Evolutionary conservation across 768 basidiomycete species (phyloP), one percentile per base, ranked within the genome.

Genomic region (Kwoniella sp.): DNA sequence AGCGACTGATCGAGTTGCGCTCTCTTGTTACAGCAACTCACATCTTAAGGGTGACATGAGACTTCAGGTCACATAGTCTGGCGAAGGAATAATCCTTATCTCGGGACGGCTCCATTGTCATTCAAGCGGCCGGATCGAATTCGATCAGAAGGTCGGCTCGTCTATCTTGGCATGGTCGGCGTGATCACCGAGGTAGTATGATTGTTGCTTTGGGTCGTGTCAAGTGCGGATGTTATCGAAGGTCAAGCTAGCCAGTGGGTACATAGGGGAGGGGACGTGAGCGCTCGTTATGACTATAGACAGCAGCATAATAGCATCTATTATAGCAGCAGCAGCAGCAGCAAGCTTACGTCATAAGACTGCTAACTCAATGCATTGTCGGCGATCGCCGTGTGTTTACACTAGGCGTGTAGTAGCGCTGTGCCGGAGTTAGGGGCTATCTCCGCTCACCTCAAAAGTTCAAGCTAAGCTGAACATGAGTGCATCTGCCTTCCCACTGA

Each of bases 21-120:
- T 30, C 3, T 8, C n/a, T 33, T 17, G n/a, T 3, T 13, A 2
- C n/a, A 15, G 29, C 21, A 44, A 56, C 78, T 61, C 57, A 79
- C 78, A 80, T 78, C 63, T 78, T 78, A 63, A 81, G 44, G 10
- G 92, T 92, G 10, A 95, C 86, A 47, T 90, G 91, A 8, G 91
- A 80, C 77, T 91, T 93, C 64, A 96, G 85, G 78, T 94, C 90
- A 58, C 90, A 90, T 21, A 93, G 86, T 77, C 89, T 89, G 6
- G 92, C 93, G 76, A 95, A 96, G 1, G 91, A 92, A 72, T 93
- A 91, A 79, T 96, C 92, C 71, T 92, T 76, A 55, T 73, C 74
- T 22, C 70, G 50, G 10, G 74, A 71, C 17, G 72, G 61, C 37
- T 72, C 70, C 26, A 47, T 52, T 26, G 60, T 60, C 68, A 68